A percentile compares a stretch with the other conserved stretches of the same genome.
Conservation (phyloP, 768 basidiomycete genomes). For the Lactarius sp. region DNA sequence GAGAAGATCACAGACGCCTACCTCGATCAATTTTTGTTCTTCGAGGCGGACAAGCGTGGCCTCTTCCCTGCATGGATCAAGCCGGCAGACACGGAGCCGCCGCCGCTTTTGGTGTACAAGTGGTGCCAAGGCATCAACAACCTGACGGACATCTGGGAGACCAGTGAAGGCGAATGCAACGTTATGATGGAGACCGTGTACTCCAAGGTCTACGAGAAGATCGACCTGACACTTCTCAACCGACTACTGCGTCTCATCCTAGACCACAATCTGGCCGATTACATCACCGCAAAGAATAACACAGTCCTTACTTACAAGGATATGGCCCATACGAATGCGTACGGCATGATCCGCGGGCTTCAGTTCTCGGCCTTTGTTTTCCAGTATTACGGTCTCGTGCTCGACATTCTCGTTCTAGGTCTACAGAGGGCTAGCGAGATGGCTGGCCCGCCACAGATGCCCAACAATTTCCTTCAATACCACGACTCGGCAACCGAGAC, state of each 20-base stretch:
- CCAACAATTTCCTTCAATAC: conserved; percentile 97
- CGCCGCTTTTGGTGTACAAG: conserved; percentile 95
- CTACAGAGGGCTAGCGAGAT: conserved; percentile 98
- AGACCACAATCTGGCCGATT: conserved; percentile 98
- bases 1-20: conserved; percentile 99
- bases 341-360: conserved; percentile 93
- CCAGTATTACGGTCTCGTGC: conserved; percentile 95
- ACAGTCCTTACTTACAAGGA: conserved; percentile 93
- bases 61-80: conserved; percentile 99
- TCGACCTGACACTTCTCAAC: conserved; percentile 93
- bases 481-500: conserved; percentile 94
- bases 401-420: conserved; percentile 93
- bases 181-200: conserved; percentile 99
- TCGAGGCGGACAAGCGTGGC: conserved; percentile 97
- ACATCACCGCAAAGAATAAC: conserved; percentile 99
- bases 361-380: conserved; percentile 99
- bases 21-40: conserved; percentile 97
- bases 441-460: conserved; percentile 96
- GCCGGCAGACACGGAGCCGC: conserved; percentile 93
- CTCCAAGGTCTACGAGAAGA: conserved; percentile 98
- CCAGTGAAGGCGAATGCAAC: conserved; percentile 93
- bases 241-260: conserved; percentile 92
- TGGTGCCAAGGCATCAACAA: conserved; percentile 99
- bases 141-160: conserved; percentile 97
- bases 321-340: conserved; percentile 98